Evolutionary conservation across 805 yeast genomes (phyloP).

Genomic region (Candida peoriensis): DNA sequence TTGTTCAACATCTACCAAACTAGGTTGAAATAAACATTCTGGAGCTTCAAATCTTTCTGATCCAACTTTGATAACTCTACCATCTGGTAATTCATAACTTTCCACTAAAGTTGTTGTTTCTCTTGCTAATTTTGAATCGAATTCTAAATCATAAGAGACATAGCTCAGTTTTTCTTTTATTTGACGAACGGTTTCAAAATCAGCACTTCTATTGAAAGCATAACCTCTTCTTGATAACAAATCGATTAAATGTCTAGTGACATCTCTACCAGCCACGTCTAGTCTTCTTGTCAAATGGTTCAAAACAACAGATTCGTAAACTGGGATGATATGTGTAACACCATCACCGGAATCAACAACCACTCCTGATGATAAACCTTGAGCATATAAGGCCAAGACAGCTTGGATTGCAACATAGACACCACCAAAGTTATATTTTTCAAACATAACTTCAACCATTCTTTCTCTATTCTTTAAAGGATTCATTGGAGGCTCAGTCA

Average conservation of each 20-base stretch:
- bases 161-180: slow-evolving; percentile 95
- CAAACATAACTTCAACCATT: slow-evolving; percentile 93
- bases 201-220: slow-evolving; percentile 97
- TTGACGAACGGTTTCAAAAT: slow-evolving; percentile 97
- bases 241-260: slow-evolving; percentile 91
- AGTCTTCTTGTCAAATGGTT: slow-evolving; percentile 88
- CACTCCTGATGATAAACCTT: slow-evolving; percentile 93
- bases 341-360: slow-evolving; percentile 99
- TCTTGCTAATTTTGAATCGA: slow-evolving; percentile 80
- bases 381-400: slow-evolving; percentile 95
- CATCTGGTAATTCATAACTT: slow-evolving; percentile 92
- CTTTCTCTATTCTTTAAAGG: slow-evolving; percentile 83
- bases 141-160: slow-evolving; percentile 88
- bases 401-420: slow-evolving; percentile 97
- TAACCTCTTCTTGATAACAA: slow-evolving; percentile 91
- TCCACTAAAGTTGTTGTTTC: slow-evolving; percentile 96
- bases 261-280: slow-evolving; percentile 98
- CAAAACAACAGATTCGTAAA: slow-evolving; percentile 93
- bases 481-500: slow-evolving; percentile 98
- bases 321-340: slow-evolving; percentile 97
- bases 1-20: slow-evolving; percentile 90
- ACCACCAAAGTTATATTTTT: slow-evolving; percentile 84
- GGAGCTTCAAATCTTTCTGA: slow-evolving; percentile 96
- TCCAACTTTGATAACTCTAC: slow-evolving; percentile 88
- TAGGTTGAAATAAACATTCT: slow-evolving; percentile 95